A percentile compares a stretch with the other conserved stretches of the same genome.
Evolutionary conservation across 352 stramenopile genomes (phyloP).

Genomic region (Phytopythium litorale): DNA sequence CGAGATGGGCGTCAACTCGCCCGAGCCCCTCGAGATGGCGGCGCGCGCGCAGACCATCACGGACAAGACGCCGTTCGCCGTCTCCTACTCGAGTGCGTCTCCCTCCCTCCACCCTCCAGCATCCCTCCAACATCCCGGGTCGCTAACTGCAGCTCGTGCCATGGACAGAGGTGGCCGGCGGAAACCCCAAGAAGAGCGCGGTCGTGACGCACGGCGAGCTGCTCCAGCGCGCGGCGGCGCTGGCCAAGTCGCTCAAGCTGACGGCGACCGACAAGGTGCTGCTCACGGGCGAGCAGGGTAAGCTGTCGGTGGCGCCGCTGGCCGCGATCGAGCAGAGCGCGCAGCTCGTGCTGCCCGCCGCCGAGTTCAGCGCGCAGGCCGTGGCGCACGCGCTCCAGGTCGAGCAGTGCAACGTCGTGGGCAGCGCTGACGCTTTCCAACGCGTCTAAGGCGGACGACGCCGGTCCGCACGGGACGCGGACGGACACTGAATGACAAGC

Average conservation of each 20-base stretch:
- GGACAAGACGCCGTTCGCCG: slow-evolving; percentile 66
- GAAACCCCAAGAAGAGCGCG: slow-evolving; percentile 79
- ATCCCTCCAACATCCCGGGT: too few species aligned
- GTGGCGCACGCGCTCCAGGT: slow-evolving; percentile 72
- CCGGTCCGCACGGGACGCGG: too few species aligned
- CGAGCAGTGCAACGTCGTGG: slow-evolving; percentile 76
- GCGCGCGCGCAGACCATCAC: slow-evolving; percentile 57
- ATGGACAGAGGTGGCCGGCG: slow-evolving; percentile 52
- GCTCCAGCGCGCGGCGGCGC: slow-evolving; percentile 62
- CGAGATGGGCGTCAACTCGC: slow-evolving; percentile 78
- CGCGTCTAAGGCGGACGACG: slow-evolving; percentile 45
- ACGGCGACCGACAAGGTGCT: slow-evolving; percentile 80
- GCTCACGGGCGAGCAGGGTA: slow-evolving; percentile 59
- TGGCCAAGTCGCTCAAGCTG: slow-evolving; percentile 75
- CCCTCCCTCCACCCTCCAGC: neutral
- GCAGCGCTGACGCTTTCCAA: slow-evolving; percentile 77
- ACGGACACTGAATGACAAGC: too few species aligned
- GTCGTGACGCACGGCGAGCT: slow-evolving; percentile 79
- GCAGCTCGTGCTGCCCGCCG: slow-evolving; percentile 74
- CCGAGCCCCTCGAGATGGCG: slow-evolving; percentile 59
- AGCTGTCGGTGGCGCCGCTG: slow-evolving; percentile 67
- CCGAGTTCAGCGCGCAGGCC: slow-evolving; percentile 61
- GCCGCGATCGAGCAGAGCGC: slow-evolving; percentile 71
- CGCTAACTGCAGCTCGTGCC: neutral
- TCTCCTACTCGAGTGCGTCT: slow-evolving; percentile 77